Conservation (phyloP, 495 filamentous ascomycete genomes). For the Hypoxylon fuscum region DNA sequence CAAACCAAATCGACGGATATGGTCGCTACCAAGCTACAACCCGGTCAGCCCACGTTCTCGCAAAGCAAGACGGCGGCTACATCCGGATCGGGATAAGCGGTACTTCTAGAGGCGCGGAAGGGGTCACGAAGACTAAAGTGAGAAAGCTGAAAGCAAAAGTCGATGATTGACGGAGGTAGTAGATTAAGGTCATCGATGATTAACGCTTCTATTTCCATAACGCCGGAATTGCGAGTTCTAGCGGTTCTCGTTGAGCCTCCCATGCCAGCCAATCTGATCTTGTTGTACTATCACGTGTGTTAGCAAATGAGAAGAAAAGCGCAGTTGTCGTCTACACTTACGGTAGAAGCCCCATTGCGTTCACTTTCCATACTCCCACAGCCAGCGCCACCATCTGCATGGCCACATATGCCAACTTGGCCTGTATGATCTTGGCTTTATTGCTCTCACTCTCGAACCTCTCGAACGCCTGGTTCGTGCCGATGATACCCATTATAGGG, state of each 20-base stretch:
- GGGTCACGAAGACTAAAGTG: neutral
- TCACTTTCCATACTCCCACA: constrained; percentile 95
- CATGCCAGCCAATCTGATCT: constrained; percentile 95
- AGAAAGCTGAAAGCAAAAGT: neutral
- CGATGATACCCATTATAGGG: constrained; percentile 83
- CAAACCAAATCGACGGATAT: too few relatives aligned
- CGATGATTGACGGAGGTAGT: neutral
- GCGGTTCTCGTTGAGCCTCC: constrained; percentile 80
- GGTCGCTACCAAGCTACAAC: too few relatives aligned
- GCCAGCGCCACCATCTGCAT: constrained; percentile 86
- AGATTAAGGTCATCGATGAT: neutral
- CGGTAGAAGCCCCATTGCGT: constrained; percentile 95
- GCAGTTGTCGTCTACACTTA: constrained; percentile 55
- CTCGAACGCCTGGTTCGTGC: constrained; percentile 80
- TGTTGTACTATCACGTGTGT: constrained; percentile 72
- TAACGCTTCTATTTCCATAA: constrained; percentile 49
- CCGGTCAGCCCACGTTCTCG: too few relatives aligned
- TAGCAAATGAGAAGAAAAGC: constrained; percentile 22
- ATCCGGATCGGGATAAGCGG: constrained; percentile 19
- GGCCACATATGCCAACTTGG: constrained; percentile 84
- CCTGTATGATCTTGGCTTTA: constrained; percentile 71
- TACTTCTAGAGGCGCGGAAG: neutral
- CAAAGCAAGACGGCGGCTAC: constrained; percentile 26
- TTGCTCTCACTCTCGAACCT: constrained; percentile 90
- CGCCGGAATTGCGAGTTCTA: constrained; percentile 73